Conservation (phyloP, 495 filamentous ascomycete species). For the Daldinia grandis region DNA sequence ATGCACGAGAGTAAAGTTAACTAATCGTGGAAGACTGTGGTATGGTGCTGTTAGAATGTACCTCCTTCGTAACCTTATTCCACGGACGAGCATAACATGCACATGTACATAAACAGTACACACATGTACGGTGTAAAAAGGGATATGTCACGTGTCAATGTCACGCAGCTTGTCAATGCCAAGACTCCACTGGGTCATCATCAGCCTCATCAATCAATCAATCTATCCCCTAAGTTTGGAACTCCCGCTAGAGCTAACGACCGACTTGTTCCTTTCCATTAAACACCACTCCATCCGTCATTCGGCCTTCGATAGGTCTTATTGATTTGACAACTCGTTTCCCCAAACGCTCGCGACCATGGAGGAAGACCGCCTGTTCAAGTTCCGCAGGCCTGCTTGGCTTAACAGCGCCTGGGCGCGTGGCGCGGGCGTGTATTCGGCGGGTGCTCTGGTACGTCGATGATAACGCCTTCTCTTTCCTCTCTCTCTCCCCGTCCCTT, state of each 20-base stretch:
- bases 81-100: background rate
- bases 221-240: constrained; percentile 4
- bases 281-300: background rate
- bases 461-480: background rate
- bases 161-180: background rate
- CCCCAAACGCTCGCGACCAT: constrained; percentile 39
- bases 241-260: background rate
- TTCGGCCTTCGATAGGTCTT: background rate
- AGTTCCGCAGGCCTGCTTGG: constrained; percentile 85
- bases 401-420: constrained; percentile 85
- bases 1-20: background rate
- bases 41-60: background rate
- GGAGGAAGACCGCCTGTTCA: constrained; percentile 76
- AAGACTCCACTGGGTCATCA: constrained; percentile 18
- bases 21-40: background rate
- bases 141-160: background rate
- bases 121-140: background rate
- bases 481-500: background rate
- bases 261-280: background rate
- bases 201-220: constrained; percentile 27
- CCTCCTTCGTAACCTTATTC: background rate
- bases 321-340: background rate
- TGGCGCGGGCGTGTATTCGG: constrained; percentile 81
- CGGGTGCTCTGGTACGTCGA: constrained; percentile 81
- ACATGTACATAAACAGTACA: background rate